Base-by-base conservation (phyloP, 768 basidiomycete genomes). In the Cystobasidiopsis lactophilus region DNA sequence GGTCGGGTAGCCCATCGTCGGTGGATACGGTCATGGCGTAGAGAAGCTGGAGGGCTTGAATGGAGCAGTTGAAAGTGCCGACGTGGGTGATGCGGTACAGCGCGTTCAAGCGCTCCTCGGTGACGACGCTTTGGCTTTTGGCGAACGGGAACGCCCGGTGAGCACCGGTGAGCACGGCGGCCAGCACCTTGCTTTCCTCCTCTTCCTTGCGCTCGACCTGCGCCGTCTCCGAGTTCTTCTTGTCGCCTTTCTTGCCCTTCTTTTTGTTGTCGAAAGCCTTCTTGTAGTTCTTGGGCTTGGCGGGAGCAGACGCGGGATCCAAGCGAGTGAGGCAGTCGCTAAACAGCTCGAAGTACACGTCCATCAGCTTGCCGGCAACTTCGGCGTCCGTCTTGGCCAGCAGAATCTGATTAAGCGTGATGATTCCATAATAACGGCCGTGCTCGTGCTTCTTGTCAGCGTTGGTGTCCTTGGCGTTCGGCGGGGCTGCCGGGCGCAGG, bases 131-230 rank as follows among this genome's bases (percentile, higher is more conserved):
- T 7, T 35, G 7, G 9, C 16, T 16, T 16, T 35, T 35, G 33
- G 88, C 85, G 62, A 85, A 96, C 0, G 93, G 93, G 52, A 96
- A 66, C 2, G 91, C 89, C 18, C 93, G 83, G 62, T 95, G 95
- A 38, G 95, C 79, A 29, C 91, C 91, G 0, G 85, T 89, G 54
- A 98, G 67, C 31, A 95, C 78, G 2, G 88, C 89, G 14, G 86
- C 83, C 37, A 93, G 73, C 41, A 93, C 69, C 62, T 77, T 82
- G 45, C 82, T 82, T 57, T 85, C 76, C 7, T 73, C 71, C 58
- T 86, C 82, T 27, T 61, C 59, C 59, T 52, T 66, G 65, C 58
- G 67, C 65, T 45, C 69, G 49, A 69, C 61, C 73, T 65, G 43
- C 33, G 69, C 72, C 47, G 64, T 71, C 40, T 53, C 50, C n/a